phyloP scores from a whole-genome alignment of 2,329 filamentous ascomycete species.

The Xylariaceae sp. region DNA sequence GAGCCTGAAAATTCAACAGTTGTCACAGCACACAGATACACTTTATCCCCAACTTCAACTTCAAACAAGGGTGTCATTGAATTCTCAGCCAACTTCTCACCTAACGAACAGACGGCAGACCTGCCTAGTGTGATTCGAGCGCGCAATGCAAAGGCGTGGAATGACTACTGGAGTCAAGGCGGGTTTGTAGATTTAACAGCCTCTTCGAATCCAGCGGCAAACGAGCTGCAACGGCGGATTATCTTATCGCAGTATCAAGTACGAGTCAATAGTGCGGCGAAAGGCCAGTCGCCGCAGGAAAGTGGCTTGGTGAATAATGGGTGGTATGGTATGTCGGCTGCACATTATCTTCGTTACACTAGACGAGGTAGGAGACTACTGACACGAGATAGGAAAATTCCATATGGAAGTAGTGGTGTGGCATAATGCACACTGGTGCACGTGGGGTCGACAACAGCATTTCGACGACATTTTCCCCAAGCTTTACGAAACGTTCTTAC shows the following conservation, averaged over 20 bases:
- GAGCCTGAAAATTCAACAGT: constrained; percentile 25
- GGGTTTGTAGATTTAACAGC: constrained; percentile 42
- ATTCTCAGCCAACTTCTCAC: constrained; percentile 37
- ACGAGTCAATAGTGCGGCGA: constrained; percentile 40
- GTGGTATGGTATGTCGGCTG: constrained; percentile 39
- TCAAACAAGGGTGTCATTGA: constrained; percentile 13
- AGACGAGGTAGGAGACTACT: background rate
- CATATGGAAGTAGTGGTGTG: constrained; percentile 45
- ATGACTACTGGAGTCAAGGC: constrained; percentile 38
- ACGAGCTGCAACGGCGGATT: constrained; percentile 43
- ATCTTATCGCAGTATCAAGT: constrained; percentile 43
- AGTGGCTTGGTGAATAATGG: constrained; percentile 46
- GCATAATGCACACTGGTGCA: constrained; percentile 41
- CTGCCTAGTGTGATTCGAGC: constrained; percentile 24
- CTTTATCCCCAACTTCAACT: constrained; percentile 21
- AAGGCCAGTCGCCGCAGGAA: constrained; percentile 40
- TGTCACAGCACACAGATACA: constrained; percentile 34
- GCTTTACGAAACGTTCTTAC: constrained; percentile 34
- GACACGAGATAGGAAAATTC: constrained; percentile 32
- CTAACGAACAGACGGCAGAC: constrained; percentile 22
- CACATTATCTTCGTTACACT: background rate
- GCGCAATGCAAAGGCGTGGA: constrained; percentile 31
- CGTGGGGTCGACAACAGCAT: constrained; percentile 37
- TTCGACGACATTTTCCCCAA: constrained; percentile 38
- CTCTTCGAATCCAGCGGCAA: constrained; percentile 35